Conservation (phyloP, 2,329 filamentous ascomycete species). For the Ustulina deusta region DNA sequence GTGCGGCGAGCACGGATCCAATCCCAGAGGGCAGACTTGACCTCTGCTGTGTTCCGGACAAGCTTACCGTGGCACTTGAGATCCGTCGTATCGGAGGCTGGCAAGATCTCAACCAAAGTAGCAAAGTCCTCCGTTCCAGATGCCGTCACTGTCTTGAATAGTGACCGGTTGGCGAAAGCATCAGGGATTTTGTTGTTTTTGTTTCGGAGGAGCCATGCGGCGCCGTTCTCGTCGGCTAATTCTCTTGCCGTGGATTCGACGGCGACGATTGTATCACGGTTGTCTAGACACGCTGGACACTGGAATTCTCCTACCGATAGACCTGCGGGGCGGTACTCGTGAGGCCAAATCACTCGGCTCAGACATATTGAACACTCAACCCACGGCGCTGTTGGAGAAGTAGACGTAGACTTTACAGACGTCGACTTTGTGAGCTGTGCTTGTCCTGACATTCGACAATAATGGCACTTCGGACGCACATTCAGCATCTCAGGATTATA, state of each 20-base stretch:
- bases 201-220: conserved; percentile 59
- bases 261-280: conserved; percentile 13
- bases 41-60: conserved; percentile 55
- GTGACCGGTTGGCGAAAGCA: conserved; percentile 55
- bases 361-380: conserved; percentile 60
- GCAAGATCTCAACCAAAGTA: conserved; percentile 53
- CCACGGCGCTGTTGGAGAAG: conserved; percentile 50
- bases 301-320: conserved; percentile 52
- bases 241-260: conserved; percentile 54
- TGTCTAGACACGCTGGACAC: conserved; percentile 56
- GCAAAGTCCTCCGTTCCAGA: conserved; percentile 52
- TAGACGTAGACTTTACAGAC: neutral
- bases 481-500: neutral
- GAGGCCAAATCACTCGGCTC: conserved; percentile 62
- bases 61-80: conserved; percentile 56
- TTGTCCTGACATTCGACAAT: conserved; percentile 13
- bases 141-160: conserved; percentile 55
- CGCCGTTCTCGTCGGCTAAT: conserved; percentile 57
- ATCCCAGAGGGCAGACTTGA: conserved; percentile 52
- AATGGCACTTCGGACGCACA: neutral
- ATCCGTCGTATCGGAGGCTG: conserved; percentile 29
- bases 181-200: conserved; percentile 51
- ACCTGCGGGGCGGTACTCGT: conserved; percentile 55
- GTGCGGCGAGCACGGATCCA: conserved; percentile 55
- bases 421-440: neutral